A percentile compares a stretch with the other conserved stretches of the same genome.
Evolutionary conservation across 345 rosid genomes (phyloP).

Genomic region (Populus simonii): DNA sequence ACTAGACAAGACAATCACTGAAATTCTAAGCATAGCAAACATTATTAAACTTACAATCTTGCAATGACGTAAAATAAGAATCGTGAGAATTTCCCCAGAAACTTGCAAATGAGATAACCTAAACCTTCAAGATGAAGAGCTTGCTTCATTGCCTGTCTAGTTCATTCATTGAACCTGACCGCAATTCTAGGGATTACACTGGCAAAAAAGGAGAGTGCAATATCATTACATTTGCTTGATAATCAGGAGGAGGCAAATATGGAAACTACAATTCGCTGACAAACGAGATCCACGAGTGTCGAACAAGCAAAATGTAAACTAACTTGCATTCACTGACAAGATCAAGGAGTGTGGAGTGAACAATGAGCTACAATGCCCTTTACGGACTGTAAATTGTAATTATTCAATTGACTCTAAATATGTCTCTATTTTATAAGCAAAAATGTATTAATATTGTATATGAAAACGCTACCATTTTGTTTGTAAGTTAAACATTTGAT

Average conservation of each 20-base stretch:
- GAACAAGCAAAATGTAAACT: background rate
- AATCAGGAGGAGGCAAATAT: background rate
- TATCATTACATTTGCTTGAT: background rate
- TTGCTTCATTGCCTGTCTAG: background rate
- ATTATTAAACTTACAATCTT: no score
- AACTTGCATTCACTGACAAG: background rate
- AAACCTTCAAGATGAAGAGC: background rate
- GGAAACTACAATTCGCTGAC: background rate
- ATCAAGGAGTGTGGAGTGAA: background rate
- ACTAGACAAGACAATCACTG: no score
- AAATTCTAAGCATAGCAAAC: no score
- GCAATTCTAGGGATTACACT: background rate
- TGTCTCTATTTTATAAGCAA: no score
- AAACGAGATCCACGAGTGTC: background rate
- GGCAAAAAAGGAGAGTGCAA: background rate
- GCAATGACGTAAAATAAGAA: no score
- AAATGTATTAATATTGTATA: no score
- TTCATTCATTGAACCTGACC: background rate
- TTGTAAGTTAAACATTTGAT: no score
- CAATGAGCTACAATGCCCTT: background rate
- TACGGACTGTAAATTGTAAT: no score
- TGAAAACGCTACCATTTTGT: no score
- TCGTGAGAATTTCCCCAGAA: background rate
- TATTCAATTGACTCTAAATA: no score
- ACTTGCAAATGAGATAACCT: background rate